Evolutionary conservation across 2,329 filamentous ascomycete genomes (phyloP).

Genomic region (Sporothrix curviconia): DNA sequence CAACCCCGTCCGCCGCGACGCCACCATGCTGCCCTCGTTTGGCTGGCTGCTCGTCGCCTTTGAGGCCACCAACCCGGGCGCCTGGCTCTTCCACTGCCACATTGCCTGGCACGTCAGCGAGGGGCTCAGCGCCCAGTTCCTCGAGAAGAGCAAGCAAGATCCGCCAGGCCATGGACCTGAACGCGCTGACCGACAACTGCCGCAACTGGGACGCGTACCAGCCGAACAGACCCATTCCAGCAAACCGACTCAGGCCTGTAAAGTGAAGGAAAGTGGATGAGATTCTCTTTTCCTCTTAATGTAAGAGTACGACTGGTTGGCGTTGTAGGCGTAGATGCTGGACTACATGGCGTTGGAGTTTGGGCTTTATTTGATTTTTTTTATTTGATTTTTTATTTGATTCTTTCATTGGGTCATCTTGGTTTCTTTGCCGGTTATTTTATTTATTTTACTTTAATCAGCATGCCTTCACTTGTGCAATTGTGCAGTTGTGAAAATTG

Average conservation of each 20-base stretch:
- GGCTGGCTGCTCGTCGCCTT: slow-evolving; percentile 42
- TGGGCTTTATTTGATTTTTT: too few relatives aligned
- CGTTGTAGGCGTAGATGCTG: too few relatives aligned
- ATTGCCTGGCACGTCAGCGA: slow-evolving; percentile 41
- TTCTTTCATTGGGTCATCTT: background rate
- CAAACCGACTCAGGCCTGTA: slow-evolving; percentile 16
- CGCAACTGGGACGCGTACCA: slow-evolving; percentile 16
- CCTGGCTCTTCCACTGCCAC: slow-evolving; percentile 39
- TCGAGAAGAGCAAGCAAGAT: slow-evolving; percentile 27
- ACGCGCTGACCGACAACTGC: slow-evolving; percentile 16
- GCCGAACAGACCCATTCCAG: slow-evolving; percentile 16
- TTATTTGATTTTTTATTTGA: background rate
- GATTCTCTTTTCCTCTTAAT: too few relatives aligned
- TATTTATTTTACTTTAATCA: background rate
- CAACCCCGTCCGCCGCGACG: slow-evolving; percentile 40
- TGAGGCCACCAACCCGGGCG: slow-evolving; percentile 40
- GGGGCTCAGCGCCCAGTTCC: slow-evolving; percentile 43
- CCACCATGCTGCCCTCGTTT: slow-evolving; percentile 32
- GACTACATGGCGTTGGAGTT: too few relatives aligned
- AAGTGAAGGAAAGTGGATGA: too few relatives aligned
- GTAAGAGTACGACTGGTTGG: too few relatives aligned
- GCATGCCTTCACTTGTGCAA: background rate
- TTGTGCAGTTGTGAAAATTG: background rate
- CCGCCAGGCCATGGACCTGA: slow-evolving; percentile 17
- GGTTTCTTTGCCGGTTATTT: background rate